phyloP scores from a whole-genome alignment of 1,139 yeast species.

The Eremothecium sinecaudum region DNA sequence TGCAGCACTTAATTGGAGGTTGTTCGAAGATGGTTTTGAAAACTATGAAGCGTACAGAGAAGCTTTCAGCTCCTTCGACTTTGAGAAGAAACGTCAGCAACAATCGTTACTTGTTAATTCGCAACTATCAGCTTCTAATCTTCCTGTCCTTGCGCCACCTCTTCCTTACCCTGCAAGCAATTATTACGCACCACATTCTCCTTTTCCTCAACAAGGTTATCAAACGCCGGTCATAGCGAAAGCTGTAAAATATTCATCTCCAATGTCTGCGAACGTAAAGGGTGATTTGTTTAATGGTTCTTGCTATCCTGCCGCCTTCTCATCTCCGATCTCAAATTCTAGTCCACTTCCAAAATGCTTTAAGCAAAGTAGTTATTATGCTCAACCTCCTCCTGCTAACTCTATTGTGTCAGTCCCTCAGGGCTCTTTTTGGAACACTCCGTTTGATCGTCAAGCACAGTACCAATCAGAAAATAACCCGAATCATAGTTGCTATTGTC shows the following conservation, averaged over 20 bases:
- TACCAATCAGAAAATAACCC: conserved; percentile 8
- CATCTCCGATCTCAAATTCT: conserved; percentile 14
- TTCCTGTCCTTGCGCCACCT: conserved; percentile 5
- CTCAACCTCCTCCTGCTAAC: conserved; percentile 6
- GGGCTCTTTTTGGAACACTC: conserved; percentile 14
- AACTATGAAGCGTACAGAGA: conserved; percentile 23
- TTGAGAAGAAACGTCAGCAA: conserved; percentile 12
- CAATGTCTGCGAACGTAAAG: conserved; percentile 17
- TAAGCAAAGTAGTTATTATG: conserved; percentile 12
- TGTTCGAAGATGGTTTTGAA: conserved; percentile 27
- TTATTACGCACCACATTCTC: conserved; percentile 4
- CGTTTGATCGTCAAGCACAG: conserved; percentile 7
- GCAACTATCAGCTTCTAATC: conserved; percentile 5
- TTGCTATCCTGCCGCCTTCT: conserved; percentile 12
- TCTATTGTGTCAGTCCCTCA: conserved; percentile 9
- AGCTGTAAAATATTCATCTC: conserved; percentile 20
- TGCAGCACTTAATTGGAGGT: conserved; percentile 30
- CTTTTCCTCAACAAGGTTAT: conserved; percentile 11
- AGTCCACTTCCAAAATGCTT: conserved; percentile 12
- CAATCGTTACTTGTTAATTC: conserved; percentile 13
- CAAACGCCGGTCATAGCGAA: conserved; percentile 17
- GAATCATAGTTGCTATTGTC: conserved; percentile 12
- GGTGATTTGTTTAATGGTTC: conserved; percentile 12
- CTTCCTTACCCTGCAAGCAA: conserved; percentile 2
- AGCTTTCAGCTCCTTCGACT: conserved; percentile 20